Evolutionary conservation across 2,329 filamentous ascomycete species (phyloP), one percentile per base, ranked within the genome.

Genomic region (Furcasterigmium furcatum): DNA sequence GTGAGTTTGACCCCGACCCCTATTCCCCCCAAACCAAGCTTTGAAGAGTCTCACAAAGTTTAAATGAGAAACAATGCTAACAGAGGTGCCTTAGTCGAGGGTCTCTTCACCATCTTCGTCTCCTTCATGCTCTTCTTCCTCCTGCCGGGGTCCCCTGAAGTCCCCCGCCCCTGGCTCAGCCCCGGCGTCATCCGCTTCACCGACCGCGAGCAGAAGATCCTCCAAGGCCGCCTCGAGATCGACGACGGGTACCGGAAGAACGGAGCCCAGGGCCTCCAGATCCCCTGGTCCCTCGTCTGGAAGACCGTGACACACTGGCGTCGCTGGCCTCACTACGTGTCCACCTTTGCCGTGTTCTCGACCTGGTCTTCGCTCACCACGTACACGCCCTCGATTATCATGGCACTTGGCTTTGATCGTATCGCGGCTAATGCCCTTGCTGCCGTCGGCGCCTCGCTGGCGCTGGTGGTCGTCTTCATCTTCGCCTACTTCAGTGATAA

Each of bases 321-420:
- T 13, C 66, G 72, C 45, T 77, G 72, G 73, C 70, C 66, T 6
- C 70, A 73, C 43, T 76, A 73, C 46, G 54, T 76, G 24, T 68
- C 71, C 5, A 75, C 73, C 0, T 74, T 73, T 40, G 67, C 65
- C 16, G 72, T 76, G 5, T 79, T 78, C 47, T 71, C 73, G 2
- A 77, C 74, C 0, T 78, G 74, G 73, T 71, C 70, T 9, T 71
- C 74, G 0, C 54, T 77, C 9, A 77, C 70, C 1, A 77, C 73
- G 0, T 79, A 77, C 48, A 76, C 73, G 0, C 74, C 73, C 0
- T 66, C 66, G 3, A 72, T 74, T 46, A 66, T 69, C 35, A 60
- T 68, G 65, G 58, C 66, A 1, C 59, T 76, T 0, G 73, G 74
- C 0, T 77, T 76, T 52, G 57, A 66, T 10, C 63, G 70, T 7